Percentiles rank a stretch among this genome's conserved stretches.
Conservation (phyloP, 768 basidiomycete genomes). For the Boletus fagicola region DNA sequence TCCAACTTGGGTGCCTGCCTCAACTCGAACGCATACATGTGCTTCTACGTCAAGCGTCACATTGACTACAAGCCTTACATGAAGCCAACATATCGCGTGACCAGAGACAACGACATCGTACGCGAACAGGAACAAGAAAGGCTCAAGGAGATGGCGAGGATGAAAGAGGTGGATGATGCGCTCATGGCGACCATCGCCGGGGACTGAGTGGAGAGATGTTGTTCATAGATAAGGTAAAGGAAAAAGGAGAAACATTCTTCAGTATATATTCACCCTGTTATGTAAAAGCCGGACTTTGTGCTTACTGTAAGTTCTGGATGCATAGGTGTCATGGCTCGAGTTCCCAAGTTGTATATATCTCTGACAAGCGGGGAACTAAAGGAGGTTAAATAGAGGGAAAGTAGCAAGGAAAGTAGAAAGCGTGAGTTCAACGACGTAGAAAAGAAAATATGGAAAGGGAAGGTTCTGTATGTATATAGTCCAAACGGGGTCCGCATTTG, state of each 20-base stretch:
- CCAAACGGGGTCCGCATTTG: conserved; percentile 11
- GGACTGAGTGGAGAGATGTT: conserved; percentile 10
- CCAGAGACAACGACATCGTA: conserved; percentile 64
- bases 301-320: not conserved
- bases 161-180: conserved; percentile 64
- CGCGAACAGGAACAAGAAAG: conserved; percentile 56
- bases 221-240: not conserved
- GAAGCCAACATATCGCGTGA: conserved; percentile 64
- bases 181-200: conserved; percentile 47
- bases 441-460: not conserved
- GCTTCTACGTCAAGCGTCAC: conserved; percentile 90
- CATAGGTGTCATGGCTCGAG: conserved; percentile 7
- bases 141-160: conserved; percentile 51
- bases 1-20: conserved; percentile 69
- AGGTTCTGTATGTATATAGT: conserved; percentile 15
- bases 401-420: conserved; percentile 2
- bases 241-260: not conserved
- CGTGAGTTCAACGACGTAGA: conserved; percentile 10
- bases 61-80: conserved; percentile 77
- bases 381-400: not conserved
- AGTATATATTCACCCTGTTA: conserved; percentile 13
- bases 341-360: conserved; percentile 6
- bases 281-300: conserved; percentile 9
- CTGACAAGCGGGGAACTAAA: not conserved
- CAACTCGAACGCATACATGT: conserved; percentile 84